phyloP scores from a whole-genome alignment of 192 early-diverging fungal genomes.

The Hyaloraphidium curvatum region DNA sequence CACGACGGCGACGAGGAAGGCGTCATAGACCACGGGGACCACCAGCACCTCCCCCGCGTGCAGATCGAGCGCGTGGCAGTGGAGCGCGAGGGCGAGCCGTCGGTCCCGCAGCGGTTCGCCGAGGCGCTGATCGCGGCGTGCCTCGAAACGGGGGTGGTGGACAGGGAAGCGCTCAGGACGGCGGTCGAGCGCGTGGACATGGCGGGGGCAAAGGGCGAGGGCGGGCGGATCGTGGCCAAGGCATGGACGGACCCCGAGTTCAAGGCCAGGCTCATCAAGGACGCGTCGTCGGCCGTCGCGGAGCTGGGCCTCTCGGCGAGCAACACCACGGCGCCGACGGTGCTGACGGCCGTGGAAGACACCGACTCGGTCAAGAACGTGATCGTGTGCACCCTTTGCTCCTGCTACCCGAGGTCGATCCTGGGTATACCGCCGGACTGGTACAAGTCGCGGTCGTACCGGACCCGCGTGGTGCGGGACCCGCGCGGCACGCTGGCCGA shows the following conservation, averaged over 20 bases:
- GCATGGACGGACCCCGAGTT: conserved; percentile 2
- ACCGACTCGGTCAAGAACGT: neutral
- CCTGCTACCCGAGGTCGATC: conserved; percentile 1
- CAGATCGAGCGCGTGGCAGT: neutral
- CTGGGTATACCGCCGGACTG: neutral
- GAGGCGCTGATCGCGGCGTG: neutral
- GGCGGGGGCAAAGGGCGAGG: neutral
- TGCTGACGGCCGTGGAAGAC: neutral
- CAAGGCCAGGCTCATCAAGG: neutral
- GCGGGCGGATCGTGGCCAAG: neutral
- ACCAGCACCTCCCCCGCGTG: neutral
- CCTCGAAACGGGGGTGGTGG: neutral
- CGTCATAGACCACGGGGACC: neutral
- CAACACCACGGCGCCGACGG: too few species aligned
- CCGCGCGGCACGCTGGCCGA: neutral
- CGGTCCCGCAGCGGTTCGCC: neutral
- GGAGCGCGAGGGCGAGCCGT: neutral
- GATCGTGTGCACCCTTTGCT: conserved; percentile 3
- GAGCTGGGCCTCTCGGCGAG: neutral
- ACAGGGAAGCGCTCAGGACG: neutral
- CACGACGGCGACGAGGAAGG: too few species aligned
- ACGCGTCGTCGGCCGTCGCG: neutral
- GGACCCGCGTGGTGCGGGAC: neutral
- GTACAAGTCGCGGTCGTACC: conserved; percentile 1
- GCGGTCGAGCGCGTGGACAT: neutral